A percentile compares a stretch with the other conserved stretches of the same genome.
Evolutionary conservation across 495 filamentous ascomycete species (phyloP).

Genomic region (Penicillium coffeae): DNA sequence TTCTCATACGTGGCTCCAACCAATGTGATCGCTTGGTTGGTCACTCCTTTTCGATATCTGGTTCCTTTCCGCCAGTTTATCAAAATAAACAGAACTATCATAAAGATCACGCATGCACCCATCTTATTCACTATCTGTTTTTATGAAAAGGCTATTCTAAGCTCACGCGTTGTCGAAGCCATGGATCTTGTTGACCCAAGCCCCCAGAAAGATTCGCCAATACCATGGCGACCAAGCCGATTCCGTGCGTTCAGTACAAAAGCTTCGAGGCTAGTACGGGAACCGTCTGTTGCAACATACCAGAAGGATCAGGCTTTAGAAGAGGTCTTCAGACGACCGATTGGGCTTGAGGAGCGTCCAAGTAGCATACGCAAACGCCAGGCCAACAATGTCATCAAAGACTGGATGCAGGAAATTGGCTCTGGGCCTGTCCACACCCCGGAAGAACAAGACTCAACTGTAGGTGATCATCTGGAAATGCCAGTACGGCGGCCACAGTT

Average conservation of each 20-base stretch:
- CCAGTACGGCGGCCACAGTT: conserved; percentile 29
- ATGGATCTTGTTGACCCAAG: conserved; percentile 62
- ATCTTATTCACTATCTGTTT: conserved; percentile 78
- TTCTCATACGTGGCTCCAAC: conserved; percentile 89
- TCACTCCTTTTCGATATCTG: conserved; percentile 72
- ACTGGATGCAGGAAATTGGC: conserved; percentile 78
- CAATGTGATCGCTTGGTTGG: conserved; percentile 82
- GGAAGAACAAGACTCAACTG: conserved; percentile 54
- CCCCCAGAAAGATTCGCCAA: conserved; percentile 28
- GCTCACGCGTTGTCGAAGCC: conserved; percentile 64
- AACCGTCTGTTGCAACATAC: conserved; percentile 77
- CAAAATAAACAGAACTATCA: conserved; percentile 74
- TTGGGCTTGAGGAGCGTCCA: conserved; percentile 41
- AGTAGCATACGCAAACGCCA: conserved; percentile 57
- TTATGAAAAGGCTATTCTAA: conserved; percentile 77
- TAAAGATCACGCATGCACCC: conserved; percentile 86
- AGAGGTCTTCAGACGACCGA: conserved; percentile 76
- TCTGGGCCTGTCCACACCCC: conserved; percentile 62
- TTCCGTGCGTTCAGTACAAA: conserved; percentile 66
- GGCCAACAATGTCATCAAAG: conserved; percentile 69
- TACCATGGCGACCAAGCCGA: conserved; percentile 42
- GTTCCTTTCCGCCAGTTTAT: conserved; percentile 78
- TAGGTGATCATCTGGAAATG: conserved; percentile 56
- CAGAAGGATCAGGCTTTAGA: conserved; percentile 90
- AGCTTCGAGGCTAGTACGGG: conserved; percentile 59